Conservation (phyloP, 2,329 filamentous ascomycete species). For the Diaporthe ampelina region DNA sequence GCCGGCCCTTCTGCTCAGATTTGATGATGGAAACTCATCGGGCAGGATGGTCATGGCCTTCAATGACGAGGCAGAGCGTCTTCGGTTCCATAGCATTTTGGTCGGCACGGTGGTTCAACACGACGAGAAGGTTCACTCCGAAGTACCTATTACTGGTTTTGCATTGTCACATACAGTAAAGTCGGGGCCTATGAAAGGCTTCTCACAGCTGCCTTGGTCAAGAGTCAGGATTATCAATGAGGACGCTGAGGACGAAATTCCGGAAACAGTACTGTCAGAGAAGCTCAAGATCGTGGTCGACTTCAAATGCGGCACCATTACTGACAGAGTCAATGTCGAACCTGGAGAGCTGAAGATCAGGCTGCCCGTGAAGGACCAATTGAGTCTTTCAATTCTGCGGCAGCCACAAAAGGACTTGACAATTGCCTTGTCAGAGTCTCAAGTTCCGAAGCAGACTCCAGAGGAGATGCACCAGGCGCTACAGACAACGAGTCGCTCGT, state of each 20-base stretch:
- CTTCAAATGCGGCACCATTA: conserved; percentile 81
- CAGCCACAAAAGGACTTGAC: conserved; percentile 84
- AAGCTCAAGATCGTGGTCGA: conserved; percentile 81
- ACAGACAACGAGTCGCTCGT: conserved; percentile 67
- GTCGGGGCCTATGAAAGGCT: conserved; percentile 63
- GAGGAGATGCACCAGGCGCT: conserved; percentile 75
- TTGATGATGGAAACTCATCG: conserved; percentile 74
- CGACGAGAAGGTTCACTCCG: conserved; percentile 78
- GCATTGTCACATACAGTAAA: conserved; percentile 69
- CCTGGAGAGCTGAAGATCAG: conserved; percentile 80
- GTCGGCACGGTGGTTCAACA: conserved; percentile 78
- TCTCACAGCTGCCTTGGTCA: conserved; percentile 73
- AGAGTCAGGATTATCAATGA: conserved; percentile 81
- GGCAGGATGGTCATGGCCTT: conserved; percentile 86
- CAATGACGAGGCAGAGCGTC: conserved; percentile 77
- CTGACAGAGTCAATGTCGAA: conserved; percentile 86
- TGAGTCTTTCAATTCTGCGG: conserved; percentile 76
- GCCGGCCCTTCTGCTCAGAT: conserved; percentile 78
- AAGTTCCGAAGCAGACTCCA: conserved; percentile 72
- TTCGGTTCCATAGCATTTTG: conserved; percentile 79
- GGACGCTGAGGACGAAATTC: conserved; percentile 71
- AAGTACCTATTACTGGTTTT: conserved; percentile 76
- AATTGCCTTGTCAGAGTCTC: conserved; percentile 78
- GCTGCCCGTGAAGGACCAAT: conserved; percentile 73
- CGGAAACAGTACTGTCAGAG: conserved; percentile 81